Conservation (phyloP, 345 rosid genomes). For the Aquilaria yunnanensis region DNA sequence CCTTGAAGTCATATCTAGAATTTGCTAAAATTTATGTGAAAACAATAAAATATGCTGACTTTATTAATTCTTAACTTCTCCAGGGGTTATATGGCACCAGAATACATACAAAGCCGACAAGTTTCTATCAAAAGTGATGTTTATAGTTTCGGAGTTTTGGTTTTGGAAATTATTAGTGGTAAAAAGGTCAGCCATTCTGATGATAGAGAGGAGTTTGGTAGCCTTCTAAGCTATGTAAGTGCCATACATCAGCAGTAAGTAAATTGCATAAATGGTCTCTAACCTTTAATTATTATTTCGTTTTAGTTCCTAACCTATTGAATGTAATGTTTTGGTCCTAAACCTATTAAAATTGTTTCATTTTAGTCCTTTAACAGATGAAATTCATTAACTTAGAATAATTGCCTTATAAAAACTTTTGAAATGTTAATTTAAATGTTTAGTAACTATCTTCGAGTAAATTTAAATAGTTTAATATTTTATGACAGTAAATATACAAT, state of each 20-base stretch:
- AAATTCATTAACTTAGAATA: no score
- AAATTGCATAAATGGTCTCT: neutral
- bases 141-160: neutral
- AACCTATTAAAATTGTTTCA: no score
- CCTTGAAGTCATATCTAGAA: neutral
- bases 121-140: conserved; percentile 13
- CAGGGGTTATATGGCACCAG: conserved; percentile 55
- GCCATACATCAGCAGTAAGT: neutral
- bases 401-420: no score
- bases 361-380: no score
- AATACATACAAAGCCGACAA: conserved; percentile 14
- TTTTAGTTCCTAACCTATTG: no score
- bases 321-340: no score
- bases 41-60: neutral
- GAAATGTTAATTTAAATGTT: no score
- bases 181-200: neutral
- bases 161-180: neutral
- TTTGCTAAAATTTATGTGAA: neutral
- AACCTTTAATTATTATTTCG: no score
- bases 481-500: no score
- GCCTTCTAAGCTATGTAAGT: no score
- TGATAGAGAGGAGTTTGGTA: neutral
- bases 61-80: neutral
- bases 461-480: no score
- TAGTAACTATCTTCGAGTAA: no score